Evolutionary conservation across 176 grass and related monocot genomes (phyloP), one percentile per base, ranked within the genome.

Genomic region (Phoenix dactylifera): DNA sequence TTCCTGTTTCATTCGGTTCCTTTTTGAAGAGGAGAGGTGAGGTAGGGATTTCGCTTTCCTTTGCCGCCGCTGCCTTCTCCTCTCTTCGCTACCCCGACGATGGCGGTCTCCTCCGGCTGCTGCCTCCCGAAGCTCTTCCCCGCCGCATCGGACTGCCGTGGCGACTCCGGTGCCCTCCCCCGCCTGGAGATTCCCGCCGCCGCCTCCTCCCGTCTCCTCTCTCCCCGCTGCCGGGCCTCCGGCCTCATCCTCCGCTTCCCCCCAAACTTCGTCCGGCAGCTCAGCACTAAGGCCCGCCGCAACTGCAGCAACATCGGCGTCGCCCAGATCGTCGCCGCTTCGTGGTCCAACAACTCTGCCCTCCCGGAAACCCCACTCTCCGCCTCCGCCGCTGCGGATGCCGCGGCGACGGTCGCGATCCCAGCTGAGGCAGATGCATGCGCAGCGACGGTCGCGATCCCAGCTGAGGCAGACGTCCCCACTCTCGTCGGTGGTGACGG

Each of bases 301-400:
- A 97, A 97, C 84, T 97, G 92, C 70, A 91, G 92, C 87, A 97
- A 97, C 78, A 97, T 97, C 55, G 92, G 92, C 71, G 92, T 97
- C 28, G 92, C 92, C 35, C 87, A 91, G 83, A 91, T 97, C 70
- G 92, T 97, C 14, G 92, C 92, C 55, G 92, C 92, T 26, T 83
- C 92, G 18, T 97, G 92, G 92, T 97, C 92, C 0, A 82, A 97
- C 63, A 22, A 63, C 72, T 62, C 68, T 24, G 55, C 50, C 7
- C 58, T 76, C 1, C 28, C 74, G 17, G 57, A 24, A 3, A 63
- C 86, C 44, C 74, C 64, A 66, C 61, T 59, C 65, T 57, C 54
- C 39, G 80, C 74, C 78, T 79, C 73, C 71, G 76, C 76, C 16
- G 74, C 74, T 65, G 69, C 79, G 22, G 70, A 28, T 32, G 72